phyloP scores from a whole-genome alignment of 768 basidiomycete genomes.

The Hericium alpestre region DNA sequence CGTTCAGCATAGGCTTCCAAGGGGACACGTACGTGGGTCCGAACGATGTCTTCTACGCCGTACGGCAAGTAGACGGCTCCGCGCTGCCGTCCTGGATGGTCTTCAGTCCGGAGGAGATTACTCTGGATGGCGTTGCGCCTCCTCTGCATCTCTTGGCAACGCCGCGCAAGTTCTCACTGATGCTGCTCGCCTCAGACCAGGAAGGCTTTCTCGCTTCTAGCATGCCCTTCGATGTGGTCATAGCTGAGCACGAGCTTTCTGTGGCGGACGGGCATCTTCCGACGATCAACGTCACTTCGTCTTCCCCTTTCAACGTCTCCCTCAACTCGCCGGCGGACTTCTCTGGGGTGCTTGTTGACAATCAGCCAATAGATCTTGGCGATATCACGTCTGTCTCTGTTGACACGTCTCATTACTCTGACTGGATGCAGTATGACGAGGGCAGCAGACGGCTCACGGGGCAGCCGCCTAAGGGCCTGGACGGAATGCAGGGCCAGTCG shows the following conservation, averaged over 20 bases:
- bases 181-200: conserved; percentile 61
- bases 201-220: conserved; percentile 56
- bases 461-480: conserved; percentile 38
- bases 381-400: conserved; percentile 50
- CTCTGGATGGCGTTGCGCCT: conserved; percentile 75
- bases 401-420: conserved; percentile 43
- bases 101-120: conserved; percentile 58
- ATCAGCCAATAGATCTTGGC: conserved; percentile 39
- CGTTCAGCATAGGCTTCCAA: conserved; percentile 81
- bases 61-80: conserved; percentile 55
- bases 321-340: conserved; percentile 49
- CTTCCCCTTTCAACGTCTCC: conserved; percentile 39
- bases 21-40: conserved; percentile 45
- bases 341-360: conserved; percentile 54
- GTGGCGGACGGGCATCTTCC: conserved; percentile 35
- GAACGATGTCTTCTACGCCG: conserved; percentile 49
- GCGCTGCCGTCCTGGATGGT: conserved; percentile 64
- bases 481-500: conserved; percentile 21
- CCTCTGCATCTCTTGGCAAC: conserved; percentile 25
- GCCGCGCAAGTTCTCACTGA: conserved; percentile 37
- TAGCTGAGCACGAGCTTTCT: conserved; percentile 63
- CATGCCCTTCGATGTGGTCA: conserved; percentile 53
- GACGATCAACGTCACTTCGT: conserved; percentile 62
- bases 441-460: conserved; percentile 52
- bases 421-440: conserved; percentile 55